Evolutionary conservation across 805 yeast species (phyloP).

Genomic region (Ogataea pini): DNA sequence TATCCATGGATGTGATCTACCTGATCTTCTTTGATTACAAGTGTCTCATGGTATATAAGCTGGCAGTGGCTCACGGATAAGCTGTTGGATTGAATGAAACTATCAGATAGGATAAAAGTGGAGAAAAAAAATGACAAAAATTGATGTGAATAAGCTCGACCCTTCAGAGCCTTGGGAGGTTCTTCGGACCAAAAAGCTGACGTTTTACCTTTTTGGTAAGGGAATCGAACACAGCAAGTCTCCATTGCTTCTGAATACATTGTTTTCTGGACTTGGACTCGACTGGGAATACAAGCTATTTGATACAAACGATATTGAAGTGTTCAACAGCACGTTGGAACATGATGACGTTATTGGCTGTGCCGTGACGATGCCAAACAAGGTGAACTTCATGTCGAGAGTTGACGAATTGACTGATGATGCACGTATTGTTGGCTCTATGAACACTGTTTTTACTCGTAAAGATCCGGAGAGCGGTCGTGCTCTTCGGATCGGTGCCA

Average conservation of each 20-base stretch:
- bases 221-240: conserved; percentile 13
- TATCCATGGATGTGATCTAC: background rate
- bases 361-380: conserved; percentile 17
- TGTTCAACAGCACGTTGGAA: conserved; percentile 1
- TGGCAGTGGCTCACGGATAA: background rate
- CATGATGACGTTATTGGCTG: conserved; percentile 10
- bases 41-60: background rate
- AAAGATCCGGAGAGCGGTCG: conserved; percentile 6
- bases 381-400: conserved; percentile 8
- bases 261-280: conserved; percentile 8
- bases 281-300: conserved; percentile 10
- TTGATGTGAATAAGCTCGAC: conserved; percentile 1
- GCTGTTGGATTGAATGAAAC: background rate
- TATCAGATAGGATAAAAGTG: background rate
- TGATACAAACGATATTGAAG: conserved; percentile 9
- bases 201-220: conserved; percentile 9
- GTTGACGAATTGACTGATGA: conserved; percentile 12
- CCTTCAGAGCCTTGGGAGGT: conserved; percentile 10
- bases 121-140: background rate
- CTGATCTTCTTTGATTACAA: background rate
- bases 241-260: conserved; percentile 8
- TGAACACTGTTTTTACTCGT: conserved; percentile 13
- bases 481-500: conserved; percentile 7
- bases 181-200: conserved; percentile 1
- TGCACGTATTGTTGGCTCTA: conserved; percentile 10